A percentile compares a stretch with the other conserved stretches of the same genome.
Conservation (phyloP, 2,329 filamentous ascomycete species). For the Sodiomyces alkalinus region DNA sequence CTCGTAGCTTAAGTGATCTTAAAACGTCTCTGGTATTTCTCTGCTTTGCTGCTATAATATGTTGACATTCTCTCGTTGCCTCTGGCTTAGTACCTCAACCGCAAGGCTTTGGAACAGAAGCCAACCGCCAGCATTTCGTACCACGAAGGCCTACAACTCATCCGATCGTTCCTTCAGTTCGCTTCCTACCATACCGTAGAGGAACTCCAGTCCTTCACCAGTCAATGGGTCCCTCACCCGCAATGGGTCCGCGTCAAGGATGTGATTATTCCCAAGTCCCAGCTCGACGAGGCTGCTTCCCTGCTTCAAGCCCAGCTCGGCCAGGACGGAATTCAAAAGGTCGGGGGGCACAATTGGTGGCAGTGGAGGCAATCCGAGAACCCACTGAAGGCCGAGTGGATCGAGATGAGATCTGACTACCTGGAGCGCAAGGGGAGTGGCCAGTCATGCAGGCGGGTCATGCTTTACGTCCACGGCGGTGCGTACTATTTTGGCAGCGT, state of each 20-base stretch:
- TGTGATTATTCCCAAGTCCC: slow-evolving; percentile 46
- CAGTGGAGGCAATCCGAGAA: slow-evolving; percentile 60
- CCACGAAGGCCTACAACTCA: slow-evolving; percentile 77
- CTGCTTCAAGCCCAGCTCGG: slow-evolving; percentile 63
- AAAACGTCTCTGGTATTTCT: too few relatives aligned
- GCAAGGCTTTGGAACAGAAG: slow-evolving; percentile 57
- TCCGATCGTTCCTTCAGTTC: slow-evolving; percentile 73
- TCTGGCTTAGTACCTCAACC: slow-evolving; percentile 57
- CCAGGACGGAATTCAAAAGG: slow-evolving; percentile 51
- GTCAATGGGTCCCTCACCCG: slow-evolving; percentile 81
- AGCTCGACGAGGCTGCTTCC: slow-evolving; percentile 50
- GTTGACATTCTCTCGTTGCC: too few relatives aligned
- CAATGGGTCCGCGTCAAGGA: slow-evolving; percentile 73
- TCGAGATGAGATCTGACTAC: slow-evolving; percentile 83
- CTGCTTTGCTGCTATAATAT: too few relatives aligned
- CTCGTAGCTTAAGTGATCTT: not conserved
- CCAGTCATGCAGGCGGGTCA: slow-evolving; percentile 55
- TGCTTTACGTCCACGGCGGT: slow-evolving; percentile 89
- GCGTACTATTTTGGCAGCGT: slow-evolving; percentile 94
- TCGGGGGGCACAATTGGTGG: slow-evolving; percentile 82
- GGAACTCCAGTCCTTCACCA: slow-evolving; percentile 80
- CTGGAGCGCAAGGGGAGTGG: slow-evolving; percentile 49
- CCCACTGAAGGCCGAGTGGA: slow-evolving; percentile 74
- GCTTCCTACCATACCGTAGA: slow-evolving; percentile 84
- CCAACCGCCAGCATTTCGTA: slow-evolving; percentile 88